These are phyloP conservation scores for Suillus alpinus DNA, from an alignment of 768 basidiomycete genomes.

Conservation along the genomic window DNA sequence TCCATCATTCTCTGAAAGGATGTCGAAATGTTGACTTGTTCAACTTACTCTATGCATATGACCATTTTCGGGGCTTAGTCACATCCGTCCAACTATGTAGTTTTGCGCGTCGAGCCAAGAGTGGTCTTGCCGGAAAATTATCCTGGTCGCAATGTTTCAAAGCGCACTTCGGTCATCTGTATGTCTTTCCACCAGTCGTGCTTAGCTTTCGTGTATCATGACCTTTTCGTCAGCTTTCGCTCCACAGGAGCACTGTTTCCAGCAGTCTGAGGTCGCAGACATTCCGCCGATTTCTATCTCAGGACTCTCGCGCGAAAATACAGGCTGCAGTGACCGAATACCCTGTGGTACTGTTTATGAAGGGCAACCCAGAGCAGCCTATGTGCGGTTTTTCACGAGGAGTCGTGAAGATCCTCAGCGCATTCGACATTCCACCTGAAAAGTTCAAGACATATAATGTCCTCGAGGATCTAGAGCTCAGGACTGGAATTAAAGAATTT, in stretches of 20 bases:
- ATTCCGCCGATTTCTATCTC: slow-evolving; percentile 51
- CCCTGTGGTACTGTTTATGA: slow-evolving; percentile 97
- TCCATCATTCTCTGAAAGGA: no score
- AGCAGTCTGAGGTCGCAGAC: slow-evolving; percentile 5
- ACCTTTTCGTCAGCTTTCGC: slow-evolving; percentile 25
- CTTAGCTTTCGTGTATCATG: neutral
- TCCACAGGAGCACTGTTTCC: slow-evolving; percentile 31
- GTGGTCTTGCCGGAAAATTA: neutral
- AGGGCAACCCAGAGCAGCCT: slow-evolving; percentile 83
- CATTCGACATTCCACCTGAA: slow-evolving; percentile 75
- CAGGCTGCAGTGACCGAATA: slow-evolving; percentile 68
- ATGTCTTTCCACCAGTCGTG: slow-evolving; percentile 16
- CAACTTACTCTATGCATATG: no score
- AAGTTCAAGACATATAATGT: slow-evolving; percentile 92
- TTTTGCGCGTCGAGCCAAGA: neutral
- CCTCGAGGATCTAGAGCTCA: slow-evolving; percentile 78
- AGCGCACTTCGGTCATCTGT: slow-evolving; percentile 45
- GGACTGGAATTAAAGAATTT: slow-evolving; percentile 91
- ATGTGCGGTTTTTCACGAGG: slow-evolving; percentile 97
- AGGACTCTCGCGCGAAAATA: slow-evolving; percentile 61
- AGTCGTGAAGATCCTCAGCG: slow-evolving; percentile 83
- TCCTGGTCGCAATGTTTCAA: slow-evolving; percentile 38
- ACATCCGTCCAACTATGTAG: no score
- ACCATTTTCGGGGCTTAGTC: no score
- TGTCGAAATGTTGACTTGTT: no score